Conservation (phyloP, 345 rosid species). For the Camelina hispida region DNA sequence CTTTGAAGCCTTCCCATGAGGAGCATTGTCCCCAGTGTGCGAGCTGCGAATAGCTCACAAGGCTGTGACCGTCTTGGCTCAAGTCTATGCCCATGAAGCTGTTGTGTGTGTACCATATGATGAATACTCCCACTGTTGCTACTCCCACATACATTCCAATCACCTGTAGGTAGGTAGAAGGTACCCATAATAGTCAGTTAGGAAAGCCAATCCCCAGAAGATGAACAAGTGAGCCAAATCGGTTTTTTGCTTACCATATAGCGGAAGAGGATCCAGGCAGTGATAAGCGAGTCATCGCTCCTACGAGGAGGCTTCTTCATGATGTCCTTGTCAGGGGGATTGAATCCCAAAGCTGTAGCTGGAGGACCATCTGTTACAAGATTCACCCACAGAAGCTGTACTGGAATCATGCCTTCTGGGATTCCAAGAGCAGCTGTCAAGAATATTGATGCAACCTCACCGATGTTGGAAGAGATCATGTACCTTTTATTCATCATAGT, state of each 20-base stretch:
- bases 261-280: constrained; percentile 97
- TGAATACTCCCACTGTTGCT: constrained; percentile 91
- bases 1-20: constrained; percentile 77
- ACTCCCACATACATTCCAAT: constrained; percentile 92
- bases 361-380: constrained; percentile 99
- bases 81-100: constrained; percentile 84
- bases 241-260: constrained; percentile 63
- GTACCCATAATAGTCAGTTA: background rate
- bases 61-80: constrained; percentile 89
- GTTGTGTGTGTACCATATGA: constrained; percentile 88
- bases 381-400: constrained; percentile 99
- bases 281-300: constrained; percentile 90
- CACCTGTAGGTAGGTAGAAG: constrained; percentile 52
- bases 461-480: constrained; percentile 98
- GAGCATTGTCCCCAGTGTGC: constrained; percentile 81
- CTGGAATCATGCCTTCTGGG: constrained; percentile 99
- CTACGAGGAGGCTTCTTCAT: constrained; percentile 96
- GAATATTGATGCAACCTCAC: constrained; percentile 97
- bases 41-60: constrained; percentile 83
- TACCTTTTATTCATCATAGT: constrained; percentile 61
- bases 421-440: constrained; percentile 97
- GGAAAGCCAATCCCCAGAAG: background rate
- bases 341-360: constrained; percentile 97
- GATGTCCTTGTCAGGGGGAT: constrained; percentile 90
- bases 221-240: constrained; percentile 10